These are phyloP conservation scores for Hymenoscyphus repandus DNA, from an alignment of 2,329 filamentous ascomycete species.

Conservation along the genomic window DNA sequence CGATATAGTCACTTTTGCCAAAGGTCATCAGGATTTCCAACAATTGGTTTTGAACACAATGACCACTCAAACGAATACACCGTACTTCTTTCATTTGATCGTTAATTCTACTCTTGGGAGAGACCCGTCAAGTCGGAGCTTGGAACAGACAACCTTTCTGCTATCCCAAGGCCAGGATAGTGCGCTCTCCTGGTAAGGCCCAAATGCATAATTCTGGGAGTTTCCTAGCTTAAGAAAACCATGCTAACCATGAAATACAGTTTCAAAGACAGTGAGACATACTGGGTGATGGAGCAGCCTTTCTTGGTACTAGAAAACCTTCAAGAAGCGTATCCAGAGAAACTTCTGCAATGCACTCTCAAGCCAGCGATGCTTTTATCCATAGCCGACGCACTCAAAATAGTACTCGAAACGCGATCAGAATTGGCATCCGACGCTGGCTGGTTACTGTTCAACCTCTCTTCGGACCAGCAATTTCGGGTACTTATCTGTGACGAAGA, in stretches of 20 bases:
- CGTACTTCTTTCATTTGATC: not conserved
- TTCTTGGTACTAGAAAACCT: not conserved
- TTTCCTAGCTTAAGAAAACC: no score
- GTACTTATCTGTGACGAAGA: not conserved
- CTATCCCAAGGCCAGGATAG: not conserved
- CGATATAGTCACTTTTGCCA: not conserved
- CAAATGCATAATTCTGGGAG: no score
- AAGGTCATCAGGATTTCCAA: not conserved
- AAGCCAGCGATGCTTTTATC: slow-evolving; percentile 1
- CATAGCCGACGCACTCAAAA: not conserved
- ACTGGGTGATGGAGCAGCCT: not conserved
- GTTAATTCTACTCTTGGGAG: not conserved
- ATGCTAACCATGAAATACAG: not conserved
- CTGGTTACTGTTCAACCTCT: not conserved
- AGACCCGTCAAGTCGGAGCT: not conserved
- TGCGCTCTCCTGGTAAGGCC: not conserved
- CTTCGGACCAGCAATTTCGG: not conserved
- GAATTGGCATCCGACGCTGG: not conserved
- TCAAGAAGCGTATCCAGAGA: not conserved
- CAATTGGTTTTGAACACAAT: not conserved
- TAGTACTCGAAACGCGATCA: not conserved
- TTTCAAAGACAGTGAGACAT: not conserved
- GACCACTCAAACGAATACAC: not conserved
- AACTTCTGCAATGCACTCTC: not conserved
- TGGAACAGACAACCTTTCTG: not conserved